Conservation (phyloP, 2,329 filamentous ascomycete species). For the Cercospora sojina region DNA sequence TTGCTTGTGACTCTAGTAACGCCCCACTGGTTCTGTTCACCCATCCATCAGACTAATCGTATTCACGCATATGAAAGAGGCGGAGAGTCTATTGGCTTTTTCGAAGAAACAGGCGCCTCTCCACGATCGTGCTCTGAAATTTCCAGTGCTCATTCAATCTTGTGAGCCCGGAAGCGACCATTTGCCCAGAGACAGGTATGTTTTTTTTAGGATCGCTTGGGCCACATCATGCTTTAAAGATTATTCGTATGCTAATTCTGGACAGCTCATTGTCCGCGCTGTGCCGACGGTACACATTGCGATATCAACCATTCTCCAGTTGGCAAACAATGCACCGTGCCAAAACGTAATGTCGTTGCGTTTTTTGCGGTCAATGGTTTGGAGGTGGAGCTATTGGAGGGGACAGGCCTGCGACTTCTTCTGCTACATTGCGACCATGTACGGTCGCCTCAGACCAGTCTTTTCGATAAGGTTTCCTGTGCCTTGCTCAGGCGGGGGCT, state of each 20-base stretch:
- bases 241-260: background rate
- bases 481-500: background rate
- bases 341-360: background rate
- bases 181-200: background rate
- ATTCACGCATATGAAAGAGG: background rate
- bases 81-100: background rate
- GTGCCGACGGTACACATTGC: background rate
- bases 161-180: background rate
- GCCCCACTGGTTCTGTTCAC: background rate
- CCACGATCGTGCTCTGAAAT: background rate
- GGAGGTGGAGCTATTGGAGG: background rate
- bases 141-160: background rate
- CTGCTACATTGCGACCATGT: background rate
- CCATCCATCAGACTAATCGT: background rate
- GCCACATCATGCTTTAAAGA: background rate
- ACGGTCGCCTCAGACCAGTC: background rate
- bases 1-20: background rate
- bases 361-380: background rate
- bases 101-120: background rate
- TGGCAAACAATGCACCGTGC: background rate
- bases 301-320: background rate
- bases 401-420: background rate
- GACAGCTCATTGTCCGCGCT: background rate
- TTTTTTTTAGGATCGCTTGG: background rate
- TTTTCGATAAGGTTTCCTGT: background rate